phyloP scores from a whole-genome alignment of 805 yeast species.

The Candida tallmaniae region DNA sequence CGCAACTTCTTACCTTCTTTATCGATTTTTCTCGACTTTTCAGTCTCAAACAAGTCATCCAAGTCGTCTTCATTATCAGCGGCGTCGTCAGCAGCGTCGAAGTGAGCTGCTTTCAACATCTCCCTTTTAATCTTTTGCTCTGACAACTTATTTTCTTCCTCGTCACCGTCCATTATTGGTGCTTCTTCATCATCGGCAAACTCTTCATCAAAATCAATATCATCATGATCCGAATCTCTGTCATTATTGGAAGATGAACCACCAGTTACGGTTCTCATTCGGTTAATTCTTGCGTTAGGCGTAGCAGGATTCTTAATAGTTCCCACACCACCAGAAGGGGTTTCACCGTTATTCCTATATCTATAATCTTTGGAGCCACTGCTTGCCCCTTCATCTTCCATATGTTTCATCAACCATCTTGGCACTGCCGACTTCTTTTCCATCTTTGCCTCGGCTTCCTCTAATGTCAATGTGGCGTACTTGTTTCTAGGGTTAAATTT shows the following conservation, averaged over 20 bases:
- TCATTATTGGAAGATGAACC: constrained; percentile 36
- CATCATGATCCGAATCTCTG: constrained; percentile 80
- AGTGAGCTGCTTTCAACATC: constrained; percentile 76
- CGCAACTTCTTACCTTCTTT: constrained; percentile 86
- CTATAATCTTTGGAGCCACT: constrained; percentile 44
- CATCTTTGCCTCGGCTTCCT: constrained; percentile 96
- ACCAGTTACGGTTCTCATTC: constrained; percentile 42
- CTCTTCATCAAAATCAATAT: constrained; percentile 91
- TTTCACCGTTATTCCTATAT: constrained; percentile 27
- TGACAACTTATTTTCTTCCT: constrained; percentile 88
- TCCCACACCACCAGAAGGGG: constrained; percentile 6
- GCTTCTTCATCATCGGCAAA: constrained; percentile 99
- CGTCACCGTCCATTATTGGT: constrained; percentile 93
- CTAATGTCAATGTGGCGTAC: constrained; percentile 88
- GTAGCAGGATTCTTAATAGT: constrained; percentile 5
- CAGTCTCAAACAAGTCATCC: constrained; percentile 68
- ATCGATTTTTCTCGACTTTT: constrained; percentile 64
- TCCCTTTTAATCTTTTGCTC: constrained; percentile 80
- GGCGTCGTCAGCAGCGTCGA: constrained; percentile 57
- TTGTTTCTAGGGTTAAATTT: constrained; percentile 89
- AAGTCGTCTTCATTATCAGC: constrained; percentile 47
- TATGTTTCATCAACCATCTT: constrained; percentile 93
- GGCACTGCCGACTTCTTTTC: constrained; percentile 73
- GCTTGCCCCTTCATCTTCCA: constrained; percentile 55
- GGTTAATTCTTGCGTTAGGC: constrained; percentile 5